These are phyloP conservation scores for Catharanthus roseus DNA, from an alignment of 257 asterid genomes.

Conservation along the genomic window DNA sequence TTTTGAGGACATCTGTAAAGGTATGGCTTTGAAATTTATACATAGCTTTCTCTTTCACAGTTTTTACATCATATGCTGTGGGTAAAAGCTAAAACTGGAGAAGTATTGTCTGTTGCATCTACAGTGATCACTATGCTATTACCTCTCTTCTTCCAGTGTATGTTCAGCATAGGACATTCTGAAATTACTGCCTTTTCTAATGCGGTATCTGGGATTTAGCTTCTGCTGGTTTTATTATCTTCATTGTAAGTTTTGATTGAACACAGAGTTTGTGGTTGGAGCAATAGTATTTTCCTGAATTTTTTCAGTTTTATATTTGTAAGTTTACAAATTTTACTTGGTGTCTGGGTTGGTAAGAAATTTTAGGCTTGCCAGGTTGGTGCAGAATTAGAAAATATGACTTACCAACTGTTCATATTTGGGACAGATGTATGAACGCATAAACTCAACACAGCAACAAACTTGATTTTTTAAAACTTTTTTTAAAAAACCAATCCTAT, in stretches of 20 bases:
- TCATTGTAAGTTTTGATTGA: background rate
- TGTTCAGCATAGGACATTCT: background rate
- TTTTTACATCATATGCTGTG: background rate
- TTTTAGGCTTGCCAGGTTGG: no score
- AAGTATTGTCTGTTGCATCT: background rate
- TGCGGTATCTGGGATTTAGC: background rate
- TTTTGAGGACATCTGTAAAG: conserved; percentile 57
- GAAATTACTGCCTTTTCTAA: background rate
- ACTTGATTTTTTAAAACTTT: no score
- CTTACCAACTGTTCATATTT: no score
- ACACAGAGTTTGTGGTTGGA: background rate
- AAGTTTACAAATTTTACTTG: no score
- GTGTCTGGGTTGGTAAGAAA: no score
- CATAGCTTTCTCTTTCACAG: background rate
- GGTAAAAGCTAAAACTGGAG: background rate
- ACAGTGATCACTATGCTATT: background rate
- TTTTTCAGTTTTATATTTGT: background rate
- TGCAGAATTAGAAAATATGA: no score
- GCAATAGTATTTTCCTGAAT: background rate
- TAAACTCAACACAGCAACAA: no score
- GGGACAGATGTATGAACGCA: no score
- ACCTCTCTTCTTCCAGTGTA: background rate
- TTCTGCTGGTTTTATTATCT: background rate
- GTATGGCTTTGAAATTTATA: conserved; percentile 26
- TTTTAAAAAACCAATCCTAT: no score